Percentiles rank a stretch among this genome's conserved stretches.
phyloP scores from a whole-genome alignment of 257 asterid genomes.

The Coffea canephora region DNA sequence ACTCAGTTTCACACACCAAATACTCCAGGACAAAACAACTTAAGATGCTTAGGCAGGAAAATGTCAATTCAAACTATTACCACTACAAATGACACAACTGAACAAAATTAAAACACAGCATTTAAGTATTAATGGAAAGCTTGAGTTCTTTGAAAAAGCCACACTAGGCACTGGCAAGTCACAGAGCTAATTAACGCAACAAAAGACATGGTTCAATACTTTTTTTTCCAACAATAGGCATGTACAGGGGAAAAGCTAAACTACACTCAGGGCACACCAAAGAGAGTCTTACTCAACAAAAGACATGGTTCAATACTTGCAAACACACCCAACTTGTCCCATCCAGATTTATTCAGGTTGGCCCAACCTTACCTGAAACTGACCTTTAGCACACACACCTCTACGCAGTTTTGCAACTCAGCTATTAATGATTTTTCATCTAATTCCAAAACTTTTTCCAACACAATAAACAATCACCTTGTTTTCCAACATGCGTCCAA shows the following conservation, averaged over 20 bases:
- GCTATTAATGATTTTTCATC: not conserved
- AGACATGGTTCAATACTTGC: not conserved
- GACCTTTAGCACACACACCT: not conserved
- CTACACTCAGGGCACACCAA: not conserved
- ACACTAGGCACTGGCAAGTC: too few species aligned
- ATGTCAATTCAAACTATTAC: not conserved
- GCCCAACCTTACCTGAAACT: not conserved
- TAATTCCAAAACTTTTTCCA: not conserved
- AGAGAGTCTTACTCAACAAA: too few species aligned
- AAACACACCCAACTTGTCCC: not conserved
- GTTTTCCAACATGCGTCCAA: slow-evolving; percentile 55
- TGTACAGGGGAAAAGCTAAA: too few species aligned
- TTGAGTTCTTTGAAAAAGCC: not conserved
- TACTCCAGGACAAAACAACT: not conserved
- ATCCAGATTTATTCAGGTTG: not conserved
- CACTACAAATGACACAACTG: not conserved
- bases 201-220: too few species aligned
- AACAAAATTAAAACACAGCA: not conserved
- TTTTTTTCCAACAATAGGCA: too few species aligned
- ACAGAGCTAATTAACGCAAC: too few species aligned
- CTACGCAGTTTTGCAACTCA: not conserved
- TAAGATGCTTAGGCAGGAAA: not conserved
- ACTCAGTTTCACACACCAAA: not conserved
- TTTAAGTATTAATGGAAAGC: not conserved
- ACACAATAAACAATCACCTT: slow-evolving; percentile 31